Conservation (phyloP, 2,329 filamentous ascomycete genomes). For the Whalleya microplaca region DNA sequence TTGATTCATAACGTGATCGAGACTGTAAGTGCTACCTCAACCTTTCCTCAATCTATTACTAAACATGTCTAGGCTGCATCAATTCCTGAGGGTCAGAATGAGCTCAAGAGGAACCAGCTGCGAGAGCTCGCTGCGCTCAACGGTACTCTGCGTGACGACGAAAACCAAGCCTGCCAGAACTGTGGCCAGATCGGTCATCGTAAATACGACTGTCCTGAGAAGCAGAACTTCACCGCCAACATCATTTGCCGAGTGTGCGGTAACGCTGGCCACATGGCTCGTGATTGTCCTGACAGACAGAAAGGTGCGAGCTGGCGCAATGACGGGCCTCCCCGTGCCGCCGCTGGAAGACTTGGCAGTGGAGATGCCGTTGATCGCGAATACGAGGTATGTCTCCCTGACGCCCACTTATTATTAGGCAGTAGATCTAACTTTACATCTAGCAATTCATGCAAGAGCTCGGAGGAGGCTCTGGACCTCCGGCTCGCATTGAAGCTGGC, state of each 20-base stretch:
- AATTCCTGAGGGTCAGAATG: slow-evolving; percentile 97
- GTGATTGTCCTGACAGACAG: slow-evolving; percentile 94
- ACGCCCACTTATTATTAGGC: neutral
- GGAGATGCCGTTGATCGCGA: slow-evolving; percentile 90
- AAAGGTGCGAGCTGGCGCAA: slow-evolving; percentile 93
- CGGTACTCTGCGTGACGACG: slow-evolving; percentile 97
- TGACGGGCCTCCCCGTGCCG: slow-evolving; percentile 57
- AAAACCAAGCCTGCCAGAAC: slow-evolving; percentile 99
- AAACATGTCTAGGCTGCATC: slow-evolving; percentile 76
- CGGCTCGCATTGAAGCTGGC: slow-evolving; percentile 84
- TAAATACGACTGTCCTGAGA: slow-evolving; percentile 98
- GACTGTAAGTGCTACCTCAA: slow-evolving; percentile 68
- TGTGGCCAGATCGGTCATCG: slow-evolving; percentile 98
- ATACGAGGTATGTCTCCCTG: slow-evolving; percentile 78
- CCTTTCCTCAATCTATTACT: slow-evolving; percentile 16
- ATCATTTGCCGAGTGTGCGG: slow-evolving; percentile 99
- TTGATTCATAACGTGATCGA: slow-evolving; percentile 98
- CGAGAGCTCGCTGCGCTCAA: slow-evolving; percentile 97
- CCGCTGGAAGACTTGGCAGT: slow-evolving; percentile 69
- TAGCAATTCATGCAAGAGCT: slow-evolving; percentile 98
- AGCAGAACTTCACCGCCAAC: slow-evolving; percentile 97
- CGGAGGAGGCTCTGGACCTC: slow-evolving; percentile 72
- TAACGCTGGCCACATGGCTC: slow-evolving; percentile 97
- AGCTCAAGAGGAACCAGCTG: slow-evolving; percentile 97
- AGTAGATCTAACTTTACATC: slow-evolving; percentile 44